These are phyloP conservation scores for Cruciata laevipes DNA, from an alignment of 257 asterid genomes.

Conservation along the genomic window DNA sequence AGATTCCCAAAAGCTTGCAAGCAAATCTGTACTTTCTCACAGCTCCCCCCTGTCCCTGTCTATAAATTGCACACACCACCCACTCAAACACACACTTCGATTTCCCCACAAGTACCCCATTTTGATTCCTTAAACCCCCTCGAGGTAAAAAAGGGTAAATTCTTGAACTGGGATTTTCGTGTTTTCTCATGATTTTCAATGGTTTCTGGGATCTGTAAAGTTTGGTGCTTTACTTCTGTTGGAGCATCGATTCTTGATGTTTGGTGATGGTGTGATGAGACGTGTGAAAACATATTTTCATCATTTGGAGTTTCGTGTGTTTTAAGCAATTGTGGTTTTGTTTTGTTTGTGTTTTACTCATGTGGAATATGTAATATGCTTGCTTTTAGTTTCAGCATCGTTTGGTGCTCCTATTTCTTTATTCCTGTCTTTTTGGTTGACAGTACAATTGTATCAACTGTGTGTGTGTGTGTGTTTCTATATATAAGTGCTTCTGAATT, in stretches of 20 bases:
- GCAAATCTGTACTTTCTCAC: background rate
- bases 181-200: background rate
- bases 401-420: slow-evolving; percentile 14
- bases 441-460: background rate
- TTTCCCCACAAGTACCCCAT: background rate
- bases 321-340: slow-evolving; percentile 12
- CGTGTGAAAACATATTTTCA: slow-evolving; percentile 5
- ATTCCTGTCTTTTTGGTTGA: background rate
- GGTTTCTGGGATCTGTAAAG: slow-evolving; percentile 17
- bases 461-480: slow-evolving; percentile 4
- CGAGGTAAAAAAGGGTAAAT: background rate
- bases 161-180: background rate
- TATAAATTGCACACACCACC: background rate
- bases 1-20: background rate
- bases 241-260: background rate
- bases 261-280: slow-evolving; percentile 13
- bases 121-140: slow-evolving; percentile 2
- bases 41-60: background rate
- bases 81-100: background rate
- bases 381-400: slow-evolving; percentile 16
- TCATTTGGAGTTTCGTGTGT: slow-evolving; percentile 15
- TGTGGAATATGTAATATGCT: slow-evolving; percentile 6
- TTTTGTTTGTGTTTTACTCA: background rate
- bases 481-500: slow-evolving; percentile 3
- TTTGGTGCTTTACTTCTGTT: slow-evolving; percentile 7